Percentiles rank a stretch among this genome's conserved stretches.
Evolutionary conservation across 371 early-diverging fungal species (phyloP).

Genomic region (Mortierella sp.): DNA sequence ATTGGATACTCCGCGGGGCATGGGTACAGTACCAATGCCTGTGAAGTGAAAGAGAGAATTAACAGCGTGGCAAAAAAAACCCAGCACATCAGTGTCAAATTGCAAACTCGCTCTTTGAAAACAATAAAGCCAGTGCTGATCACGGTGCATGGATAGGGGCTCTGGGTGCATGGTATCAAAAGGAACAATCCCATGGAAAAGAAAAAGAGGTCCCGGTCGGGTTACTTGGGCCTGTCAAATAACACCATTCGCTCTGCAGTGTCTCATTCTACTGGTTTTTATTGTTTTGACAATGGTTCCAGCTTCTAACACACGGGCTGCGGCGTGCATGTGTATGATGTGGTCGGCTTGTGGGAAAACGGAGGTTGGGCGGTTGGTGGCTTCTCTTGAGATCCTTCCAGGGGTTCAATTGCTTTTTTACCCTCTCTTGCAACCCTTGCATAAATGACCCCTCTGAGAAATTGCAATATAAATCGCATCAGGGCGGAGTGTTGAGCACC

Average conservation of each 20-base stretch:
- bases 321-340: not conserved
- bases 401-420: conserved; percentile 3
- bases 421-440: not conserved
- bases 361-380: not conserved
- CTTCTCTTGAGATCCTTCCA: not conserved
- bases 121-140: not conserved
- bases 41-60: not conserved
- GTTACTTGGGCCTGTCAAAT: too few species aligned
- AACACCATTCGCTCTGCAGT: too few species aligned
- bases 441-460: not conserved
- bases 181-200: not conserved
- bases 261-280: not conserved
- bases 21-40: not conserved
- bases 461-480: not conserved
- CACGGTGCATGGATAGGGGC: not conserved
- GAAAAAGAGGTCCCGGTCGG: not conserved
- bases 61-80: not conserved
- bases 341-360: not conserved
- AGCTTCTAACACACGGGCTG: not conserved
- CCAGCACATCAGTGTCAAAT: conserved; percentile 5
- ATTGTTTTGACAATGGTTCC: not conserved
- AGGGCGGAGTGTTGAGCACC: not conserved
- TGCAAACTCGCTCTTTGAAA: conserved; percentile 3
- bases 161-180: not conserved
- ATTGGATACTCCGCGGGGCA: not conserved